These are phyloP conservation scores for Lachnellula hyalina DNA, from an alignment of 2,329 filamentous ascomycete species.

Conservation along the genomic window DNA sequence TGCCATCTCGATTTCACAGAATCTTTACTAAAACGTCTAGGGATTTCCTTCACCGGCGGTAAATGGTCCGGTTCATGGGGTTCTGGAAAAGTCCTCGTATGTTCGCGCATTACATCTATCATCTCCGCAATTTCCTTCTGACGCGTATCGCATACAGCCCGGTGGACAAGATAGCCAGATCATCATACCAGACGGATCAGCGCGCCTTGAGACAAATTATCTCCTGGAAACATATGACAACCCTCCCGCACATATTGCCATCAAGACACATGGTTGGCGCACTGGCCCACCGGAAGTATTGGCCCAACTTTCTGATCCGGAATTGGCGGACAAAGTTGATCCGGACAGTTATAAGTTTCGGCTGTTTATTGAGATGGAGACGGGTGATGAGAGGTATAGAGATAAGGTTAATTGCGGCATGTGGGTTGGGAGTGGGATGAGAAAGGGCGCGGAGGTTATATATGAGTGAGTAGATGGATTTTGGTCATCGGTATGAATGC, in stretches of 20 bases:
- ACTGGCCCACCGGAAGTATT: slow-evolving; percentile 40
- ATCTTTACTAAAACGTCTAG: background rate
- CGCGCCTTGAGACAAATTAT: slow-evolving; percentile 43
- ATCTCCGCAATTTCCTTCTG: background rate
- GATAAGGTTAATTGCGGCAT: slow-evolving; percentile 45
- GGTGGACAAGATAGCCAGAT: slow-evolving; percentile 35
- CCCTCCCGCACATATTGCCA: slow-evolving; percentile 40
- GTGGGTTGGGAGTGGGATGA: slow-evolving; percentile 44
- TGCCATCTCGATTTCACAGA: background rate
- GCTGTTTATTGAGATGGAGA: slow-evolving; percentile 46
- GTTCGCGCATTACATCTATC: background rate
- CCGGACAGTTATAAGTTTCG: slow-evolving; percentile 40
- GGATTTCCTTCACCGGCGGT: slow-evolving; percentile 42
- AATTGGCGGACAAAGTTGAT: slow-evolving; percentile 24
- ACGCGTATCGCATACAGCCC: slow-evolving; percentile 18
- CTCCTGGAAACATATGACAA: slow-evolving; percentile 44
- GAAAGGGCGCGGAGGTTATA: slow-evolving; percentile 39
- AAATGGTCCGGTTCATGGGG: slow-evolving; percentile 46
- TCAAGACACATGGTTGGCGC: slow-evolving; percentile 44
- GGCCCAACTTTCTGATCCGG: slow-evolving; percentile 23
- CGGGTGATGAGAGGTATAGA: slow-evolving; percentile 43
- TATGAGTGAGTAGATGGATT: slow-evolving; percentile 35
- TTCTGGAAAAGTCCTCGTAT: slow-evolving; percentile 40
- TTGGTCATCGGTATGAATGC: background rate
- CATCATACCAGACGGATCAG: slow-evolving; percentile 27